Evolutionary conservation across 768 basidiomycete species (phyloP).

Genomic region (Pisolithus microcarpus): DNA sequence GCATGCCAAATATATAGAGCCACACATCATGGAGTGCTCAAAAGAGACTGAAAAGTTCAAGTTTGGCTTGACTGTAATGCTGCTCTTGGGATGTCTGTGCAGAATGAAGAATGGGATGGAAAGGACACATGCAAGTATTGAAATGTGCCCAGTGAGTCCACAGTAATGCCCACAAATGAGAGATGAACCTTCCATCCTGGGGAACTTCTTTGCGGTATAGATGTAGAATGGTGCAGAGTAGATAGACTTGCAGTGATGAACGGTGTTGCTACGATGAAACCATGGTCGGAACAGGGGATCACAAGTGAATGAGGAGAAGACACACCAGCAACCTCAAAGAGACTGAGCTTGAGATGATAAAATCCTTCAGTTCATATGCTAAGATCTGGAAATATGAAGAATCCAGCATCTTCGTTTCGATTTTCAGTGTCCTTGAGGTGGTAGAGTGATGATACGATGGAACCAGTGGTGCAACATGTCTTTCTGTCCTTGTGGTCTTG

Average conservation of each 20-base stretch:
- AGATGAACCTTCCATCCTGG: conserved; percentile 83
- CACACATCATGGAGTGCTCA: too few relatives aligned
- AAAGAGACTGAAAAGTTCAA: too few relatives aligned
- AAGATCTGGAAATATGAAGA: conserved; percentile 95
- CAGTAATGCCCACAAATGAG: neutral
- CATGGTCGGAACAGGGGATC: conserved; percentile 1
- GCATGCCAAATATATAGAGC: too few relatives aligned
- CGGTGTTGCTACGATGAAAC: conserved; percentile 51
- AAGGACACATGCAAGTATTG: too few relatives aligned
- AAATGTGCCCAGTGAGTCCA: neutral
- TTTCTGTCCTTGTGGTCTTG: conserved; percentile 64
- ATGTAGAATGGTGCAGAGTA: conserved; percentile 88
- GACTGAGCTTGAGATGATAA: conserved; percentile 59
- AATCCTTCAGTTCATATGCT: conserved; percentile 88
- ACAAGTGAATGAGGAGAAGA: conserved; percentile 14
- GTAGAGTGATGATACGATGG: conserved; percentile 83
- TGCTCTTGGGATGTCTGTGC: too few relatives aligned
- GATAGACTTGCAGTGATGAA: conserved; percentile 86
- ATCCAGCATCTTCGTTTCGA: conserved; percentile 67
- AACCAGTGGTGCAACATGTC: conserved; percentile 86
- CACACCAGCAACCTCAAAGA: conserved; percentile 90
- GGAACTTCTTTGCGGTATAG: conserved; percentile 94
- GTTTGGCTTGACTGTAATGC: conserved; percentile 16
- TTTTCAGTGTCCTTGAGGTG: conserved; percentile 77
- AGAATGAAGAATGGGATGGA: too few relatives aligned